Evolutionary conservation across 345 rosid species (phyloP), one percentile per base, ranked within the genome.

Genomic region (Jatropha curcas): DNA sequence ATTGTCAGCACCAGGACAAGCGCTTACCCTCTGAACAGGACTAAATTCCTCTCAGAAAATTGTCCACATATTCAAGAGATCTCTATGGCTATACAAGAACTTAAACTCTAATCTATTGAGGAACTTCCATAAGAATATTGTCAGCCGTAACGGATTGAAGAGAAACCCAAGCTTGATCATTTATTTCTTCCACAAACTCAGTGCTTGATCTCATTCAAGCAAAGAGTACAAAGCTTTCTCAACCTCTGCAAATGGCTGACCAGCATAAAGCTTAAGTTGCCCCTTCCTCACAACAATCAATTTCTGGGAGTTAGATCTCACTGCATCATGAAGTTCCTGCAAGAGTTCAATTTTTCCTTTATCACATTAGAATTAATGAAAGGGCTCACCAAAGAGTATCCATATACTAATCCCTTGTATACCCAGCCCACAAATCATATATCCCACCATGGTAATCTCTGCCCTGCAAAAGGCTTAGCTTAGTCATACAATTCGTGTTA

Each of bases 261-360:
- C 97, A 12, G 85, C 96, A 60, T 89, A 90, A 66, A 92, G 86
- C 52, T 80, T 85, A 24, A 92, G 92, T 81, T 88, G 92, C 70
- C 87, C 88, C 78, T 89, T 94, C 88, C 78, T 89, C 43, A 88
- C 86, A 28, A 92, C 93, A 69, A 88, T 67, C 67, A 88, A 74
- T 70, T 86, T 85, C 86, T 76, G 82, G 35, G 75, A 74, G 65
- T 76, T 60, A 28, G 82, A 82, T 66, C 75, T 82, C 81, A 87
- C 83, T 73, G 74, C 89, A 17, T 80, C 85, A 19, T 56, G 37
- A 71, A 89, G 90, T 76, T 89, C 94, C 98, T 91, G 85, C 82
- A 77, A 8, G 73, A 16, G 59, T 69, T 66, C 28, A 71, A 27
- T 12, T 60, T 27, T 48, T 35, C 34, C 70, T 48, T 12, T 17